Conservation (phyloP, 495 filamentous ascomycete species). For the Pyrenula massariospora region DNA sequence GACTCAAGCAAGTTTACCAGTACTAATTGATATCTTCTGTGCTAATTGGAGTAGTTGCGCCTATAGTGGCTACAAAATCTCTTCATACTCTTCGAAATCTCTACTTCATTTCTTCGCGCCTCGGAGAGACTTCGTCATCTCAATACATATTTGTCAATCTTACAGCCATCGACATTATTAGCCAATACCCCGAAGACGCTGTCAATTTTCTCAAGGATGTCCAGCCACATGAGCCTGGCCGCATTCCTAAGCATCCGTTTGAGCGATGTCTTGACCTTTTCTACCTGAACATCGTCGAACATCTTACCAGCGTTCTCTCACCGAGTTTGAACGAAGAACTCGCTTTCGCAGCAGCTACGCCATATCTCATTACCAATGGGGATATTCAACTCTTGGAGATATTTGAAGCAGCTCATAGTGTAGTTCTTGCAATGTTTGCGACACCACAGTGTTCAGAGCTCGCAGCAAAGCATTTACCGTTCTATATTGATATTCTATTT, state of each 20-base stretch:
- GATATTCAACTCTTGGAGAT: conserved; percentile 57
- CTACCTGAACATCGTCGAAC: conserved; percentile 83
- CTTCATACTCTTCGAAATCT: conserved; percentile 72
- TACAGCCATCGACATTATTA: conserved; percentile 78
- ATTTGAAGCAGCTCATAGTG: conserved; percentile 86
- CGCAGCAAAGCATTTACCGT: conserved; percentile 62
- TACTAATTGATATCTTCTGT: background rate
- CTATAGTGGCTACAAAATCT: conserved; percentile 61
- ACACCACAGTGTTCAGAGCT: conserved; percentile 64
- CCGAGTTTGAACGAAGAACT: conserved; percentile 56
- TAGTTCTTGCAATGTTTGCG: conserved; percentile 72
- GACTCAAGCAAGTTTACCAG: conserved; percentile 34
- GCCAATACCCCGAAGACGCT: conserved; percentile 57
- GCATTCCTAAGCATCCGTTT: conserved; percentile 62
- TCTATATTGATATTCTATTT: conserved; percentile 80
- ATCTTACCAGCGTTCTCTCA: conserved; percentile 63
- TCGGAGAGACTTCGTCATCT: conserved; percentile 61
- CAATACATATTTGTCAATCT: conserved; percentile 79
- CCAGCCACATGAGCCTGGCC: conserved; percentile 41
- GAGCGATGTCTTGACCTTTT: conserved; percentile 76
- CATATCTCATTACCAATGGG: conserved; percentile 61
- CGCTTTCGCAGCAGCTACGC: conserved; percentile 58
- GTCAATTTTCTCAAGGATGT: conserved; percentile 60
- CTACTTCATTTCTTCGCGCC: conserved; percentile 75
- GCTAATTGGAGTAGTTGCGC: conserved; percentile 34